A percentile compares a stretch with the other conserved stretches of the same genome.
Evolutionary conservation across 2,329 filamentous ascomycete species (phyloP).

Genomic region (Paecilomyces dactylethromorphus): DNA sequence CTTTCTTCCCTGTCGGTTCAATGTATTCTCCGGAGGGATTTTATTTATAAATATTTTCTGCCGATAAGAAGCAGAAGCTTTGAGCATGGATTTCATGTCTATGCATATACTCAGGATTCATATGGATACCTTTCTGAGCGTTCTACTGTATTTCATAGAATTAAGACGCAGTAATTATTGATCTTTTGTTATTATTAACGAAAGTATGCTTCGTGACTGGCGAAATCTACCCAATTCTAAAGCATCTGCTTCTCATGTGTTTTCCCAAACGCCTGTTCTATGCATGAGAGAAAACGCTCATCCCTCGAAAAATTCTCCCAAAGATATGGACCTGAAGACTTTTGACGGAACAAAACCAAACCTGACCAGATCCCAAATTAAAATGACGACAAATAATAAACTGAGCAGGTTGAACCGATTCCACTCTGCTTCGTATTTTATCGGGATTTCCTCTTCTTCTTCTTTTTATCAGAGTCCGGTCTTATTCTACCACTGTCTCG

Average conservation of each 20-base stretch:
- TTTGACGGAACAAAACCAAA: neutral
- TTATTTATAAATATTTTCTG: neutral
- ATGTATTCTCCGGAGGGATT: neutral
- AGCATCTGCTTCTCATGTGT: neutral
- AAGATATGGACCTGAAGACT: neutral
- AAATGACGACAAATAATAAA: neutral
- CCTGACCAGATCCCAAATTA: neutral
- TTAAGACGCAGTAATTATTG: no score
- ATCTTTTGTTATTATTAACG: neutral
- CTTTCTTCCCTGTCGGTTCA: neutral
- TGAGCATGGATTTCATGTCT: neutral
- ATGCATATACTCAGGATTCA: neutral
- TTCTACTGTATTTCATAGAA: neutral
- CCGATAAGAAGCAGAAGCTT: neutral
- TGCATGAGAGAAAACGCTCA: neutral
- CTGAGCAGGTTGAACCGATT: neutral
- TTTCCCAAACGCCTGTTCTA: neutral
- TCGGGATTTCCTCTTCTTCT: neutral
- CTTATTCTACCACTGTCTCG: neutral
- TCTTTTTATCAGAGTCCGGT: neutral
- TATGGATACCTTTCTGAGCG: neutral
- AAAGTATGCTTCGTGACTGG: neutral
- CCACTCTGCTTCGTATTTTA: neutral
- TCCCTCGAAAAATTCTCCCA: neutral
- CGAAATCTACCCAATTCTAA: neutral